Conservation (phyloP, 140 eudicot genomes). For the Bidens hawaiensis region DNA sequence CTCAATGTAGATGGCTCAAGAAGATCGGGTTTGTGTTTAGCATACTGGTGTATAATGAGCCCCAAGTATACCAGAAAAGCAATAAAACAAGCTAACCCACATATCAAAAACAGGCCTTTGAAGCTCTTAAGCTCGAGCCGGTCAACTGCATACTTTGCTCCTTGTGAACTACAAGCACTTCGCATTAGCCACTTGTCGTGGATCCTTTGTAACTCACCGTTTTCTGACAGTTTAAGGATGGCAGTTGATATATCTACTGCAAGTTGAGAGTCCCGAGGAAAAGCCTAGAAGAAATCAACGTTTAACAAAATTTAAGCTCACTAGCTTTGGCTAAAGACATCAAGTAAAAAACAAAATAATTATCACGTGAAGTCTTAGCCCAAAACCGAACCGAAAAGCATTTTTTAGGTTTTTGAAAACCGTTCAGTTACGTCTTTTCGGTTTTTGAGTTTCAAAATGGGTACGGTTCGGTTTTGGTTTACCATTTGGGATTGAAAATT, state of each 20-base stretch:
- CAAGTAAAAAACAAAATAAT: not conserved
- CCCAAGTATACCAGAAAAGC: constrained; percentile 53
- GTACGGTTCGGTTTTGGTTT: no score
- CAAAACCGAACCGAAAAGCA: no score
- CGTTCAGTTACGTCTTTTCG: no score
- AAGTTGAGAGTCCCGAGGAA: constrained; percentile 76
- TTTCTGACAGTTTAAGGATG: constrained; percentile 68
- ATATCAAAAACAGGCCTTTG: constrained; percentile 57
- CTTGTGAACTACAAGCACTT: constrained; percentile 73
- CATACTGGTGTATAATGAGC: constrained; percentile 31
- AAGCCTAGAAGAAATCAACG: constrained; percentile 43
- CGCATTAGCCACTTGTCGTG: constrained; percentile 76
- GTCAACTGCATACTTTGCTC: constrained; percentile 54
- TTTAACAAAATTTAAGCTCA: not conserved
- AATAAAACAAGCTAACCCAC: constrained; percentile 58
- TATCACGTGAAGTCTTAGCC: no score
- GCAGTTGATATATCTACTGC: constrained; percentile 84
- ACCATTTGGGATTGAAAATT: no score
- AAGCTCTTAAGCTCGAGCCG: constrained; percentile 63
- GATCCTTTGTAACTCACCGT: constrained; percentile 74
- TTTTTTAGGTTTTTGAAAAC: no score
- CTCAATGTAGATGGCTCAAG: constrained; percentile 27
- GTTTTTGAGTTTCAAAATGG: no score
- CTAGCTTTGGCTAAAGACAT: not conserved
- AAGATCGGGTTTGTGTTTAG: constrained; percentile 30